These are phyloP conservation scores for Solanum hybrid DNA, from an alignment of 305 asterid genomes.

Conservation along the genomic window DNA sequence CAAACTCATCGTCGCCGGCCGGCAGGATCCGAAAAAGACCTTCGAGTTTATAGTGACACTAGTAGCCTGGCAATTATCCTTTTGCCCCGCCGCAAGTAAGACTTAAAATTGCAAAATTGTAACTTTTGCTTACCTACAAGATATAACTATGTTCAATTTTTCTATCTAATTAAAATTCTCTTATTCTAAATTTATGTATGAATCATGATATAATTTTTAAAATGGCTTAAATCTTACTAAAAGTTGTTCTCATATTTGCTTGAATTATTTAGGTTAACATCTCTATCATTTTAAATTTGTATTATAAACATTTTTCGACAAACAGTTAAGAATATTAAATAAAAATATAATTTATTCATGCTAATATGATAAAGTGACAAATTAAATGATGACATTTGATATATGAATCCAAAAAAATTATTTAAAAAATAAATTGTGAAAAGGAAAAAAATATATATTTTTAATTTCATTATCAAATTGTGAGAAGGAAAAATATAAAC, in stretches of 20 bases:
- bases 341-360: not conserved
- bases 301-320: no score
- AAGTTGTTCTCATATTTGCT: not conserved
- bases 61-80: not conserved
- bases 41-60: not conserved
- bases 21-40: not conserved
- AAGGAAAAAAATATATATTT: no score
- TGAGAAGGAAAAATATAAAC: not conserved
- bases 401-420: no score
- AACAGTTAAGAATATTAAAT: no score
- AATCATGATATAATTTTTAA: not conserved
- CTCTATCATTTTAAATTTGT: not conserved
- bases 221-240: not conserved
- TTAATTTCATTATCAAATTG: not conserved
- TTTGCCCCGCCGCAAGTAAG: not conserved
- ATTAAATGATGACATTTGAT: no score
- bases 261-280: not conserved
- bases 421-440: not conserved
- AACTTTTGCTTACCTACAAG: not conserved
- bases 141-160: not conserved
- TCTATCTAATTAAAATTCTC: not conserved
- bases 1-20: constrained; percentile 51
- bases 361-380: not conserved
- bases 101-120: not conserved
- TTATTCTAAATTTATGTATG: not conserved